Evolutionary conservation across 139 green algal species (phyloP).

Genomic region (Asterochloris sp.): DNA sequence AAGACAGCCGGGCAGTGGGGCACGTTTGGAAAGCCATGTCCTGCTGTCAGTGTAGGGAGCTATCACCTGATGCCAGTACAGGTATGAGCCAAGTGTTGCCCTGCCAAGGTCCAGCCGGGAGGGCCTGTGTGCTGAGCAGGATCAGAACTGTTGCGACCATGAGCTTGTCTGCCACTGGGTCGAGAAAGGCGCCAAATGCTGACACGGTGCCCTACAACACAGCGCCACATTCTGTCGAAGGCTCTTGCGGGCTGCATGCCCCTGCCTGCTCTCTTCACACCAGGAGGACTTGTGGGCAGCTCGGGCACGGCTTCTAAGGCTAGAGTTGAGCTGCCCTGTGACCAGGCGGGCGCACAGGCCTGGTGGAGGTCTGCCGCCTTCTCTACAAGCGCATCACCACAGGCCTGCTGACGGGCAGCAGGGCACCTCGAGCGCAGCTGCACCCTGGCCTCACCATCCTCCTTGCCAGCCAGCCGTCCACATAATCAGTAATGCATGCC

Average conservation of each 20-base stretch:
- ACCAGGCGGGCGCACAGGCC: no score
- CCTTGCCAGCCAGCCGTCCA: slow-evolving; percentile 93
- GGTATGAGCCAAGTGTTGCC: slow-evolving; percentile 77
- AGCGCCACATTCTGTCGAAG: neutral
- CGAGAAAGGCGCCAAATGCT: slow-evolving; percentile 94
- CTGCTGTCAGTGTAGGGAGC: neutral
- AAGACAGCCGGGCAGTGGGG: neutral
- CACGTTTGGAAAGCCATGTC: neutral
- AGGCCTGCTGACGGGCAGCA: no score
- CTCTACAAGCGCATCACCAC: no score
- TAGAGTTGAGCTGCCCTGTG: no score
- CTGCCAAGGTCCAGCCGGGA: slow-evolving; percentile 52
- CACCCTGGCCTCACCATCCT: slow-evolving; percentile 42
- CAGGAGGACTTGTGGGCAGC: no score
- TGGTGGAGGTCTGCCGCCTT: no score
- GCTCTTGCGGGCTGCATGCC: slow-evolving; percentile 23
- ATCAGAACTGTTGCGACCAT: slow-evolving; percentile 89
- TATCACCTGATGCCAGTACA: slow-evolving; percentile 40
- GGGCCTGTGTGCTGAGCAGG: slow-evolving; percentile 65
- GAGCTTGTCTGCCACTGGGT: slow-evolving; percentile 97
- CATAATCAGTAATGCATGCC: slow-evolving; percentile 90
- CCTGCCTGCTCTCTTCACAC: no score
- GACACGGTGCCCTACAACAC: slow-evolving; percentile 46
- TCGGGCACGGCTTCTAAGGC: no score
- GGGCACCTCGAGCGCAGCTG: no score